Evolutionary conservation across 2,329 filamentous ascomycete species (phyloP).

Genomic region (Cryphonectria carpinicola): DNA sequence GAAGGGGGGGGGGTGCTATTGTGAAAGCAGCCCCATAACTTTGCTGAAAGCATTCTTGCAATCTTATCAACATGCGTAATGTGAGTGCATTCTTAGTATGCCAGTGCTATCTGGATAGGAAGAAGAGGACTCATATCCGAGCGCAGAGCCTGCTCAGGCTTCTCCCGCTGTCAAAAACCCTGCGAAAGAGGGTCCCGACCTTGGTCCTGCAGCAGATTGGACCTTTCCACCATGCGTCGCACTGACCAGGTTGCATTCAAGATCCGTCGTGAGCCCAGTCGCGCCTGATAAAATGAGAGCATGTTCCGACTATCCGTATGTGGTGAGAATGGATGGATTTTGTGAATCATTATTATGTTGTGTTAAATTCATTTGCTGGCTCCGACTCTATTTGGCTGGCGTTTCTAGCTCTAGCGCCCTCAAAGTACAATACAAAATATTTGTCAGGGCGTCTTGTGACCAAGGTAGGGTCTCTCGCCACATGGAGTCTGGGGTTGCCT

Average conservation of each 20-base stretch:
- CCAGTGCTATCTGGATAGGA: neutral
- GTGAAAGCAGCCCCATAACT: neutral
- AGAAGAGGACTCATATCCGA: conserved; percentile 1
- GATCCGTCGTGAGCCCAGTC: neutral
- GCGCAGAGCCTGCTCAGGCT: neutral
- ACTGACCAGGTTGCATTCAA: conserved; percentile 15
- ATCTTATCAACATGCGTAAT: conserved; percentile 7
- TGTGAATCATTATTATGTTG: conserved; percentile 1
- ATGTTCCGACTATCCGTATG: neutral
- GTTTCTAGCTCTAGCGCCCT: neutral
- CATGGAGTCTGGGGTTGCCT: neutral
- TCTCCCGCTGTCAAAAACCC: conserved; percentile 3
- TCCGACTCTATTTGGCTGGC: neutral
- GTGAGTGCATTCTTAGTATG: neutral
- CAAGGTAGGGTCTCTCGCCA: neutral
- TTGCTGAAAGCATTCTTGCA: conserved; percentile 10
- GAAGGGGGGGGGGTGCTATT: neutral
- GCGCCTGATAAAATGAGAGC: neutral
- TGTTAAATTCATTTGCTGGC: neutral
- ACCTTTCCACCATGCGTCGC: conserved; percentile 7
- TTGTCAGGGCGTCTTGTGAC: neutral
- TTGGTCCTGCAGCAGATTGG: conserved; percentile 8
- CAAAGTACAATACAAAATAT: neutral
- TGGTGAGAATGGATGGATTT: neutral
- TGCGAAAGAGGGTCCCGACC: neutral